Base-by-base conservation (phyloP, 768 basidiomycete genomes). In the Macrolepiota fuliginosa region DNA sequence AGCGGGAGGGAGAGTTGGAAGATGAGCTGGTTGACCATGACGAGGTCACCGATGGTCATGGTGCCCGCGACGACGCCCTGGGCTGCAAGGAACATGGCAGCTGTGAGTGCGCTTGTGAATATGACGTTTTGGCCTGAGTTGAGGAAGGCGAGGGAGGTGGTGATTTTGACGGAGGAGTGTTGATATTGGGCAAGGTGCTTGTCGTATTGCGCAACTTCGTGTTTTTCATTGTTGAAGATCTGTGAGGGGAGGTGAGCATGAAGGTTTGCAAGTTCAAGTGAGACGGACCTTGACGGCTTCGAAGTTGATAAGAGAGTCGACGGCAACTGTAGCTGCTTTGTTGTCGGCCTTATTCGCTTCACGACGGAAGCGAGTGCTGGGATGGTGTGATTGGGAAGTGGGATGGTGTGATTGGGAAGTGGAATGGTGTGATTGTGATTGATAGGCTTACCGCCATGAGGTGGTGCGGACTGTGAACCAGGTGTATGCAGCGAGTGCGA, bases 1-100 rank as follows among this genome's bases (percentile, higher is more conserved):
- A 99, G 86, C 3, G 97, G 97, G 35, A 98, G 77, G 0, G 95
- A 97, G 0, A 99, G 79, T 70, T 99, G 97, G 79, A 99, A 99
- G 36, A 98, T 94, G 25, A 99, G 83, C 70, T 98, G 96, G 73
- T 99, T 99, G 67, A 97, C 91, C 96, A 99, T 98, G 66, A 99
- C 97, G 13, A 99, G 84, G 69, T 99, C 97, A 7, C 97, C 97
- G 24, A 99, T 85, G 3, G 96, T 97, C 96, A 99, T 98, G 0
- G 92, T 94, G 7, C 95, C 96, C 96, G 94, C 90, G 29, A 96
- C 76, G 3, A 99, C 90, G 0, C 96, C 97, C 71, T 97, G 93
- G 0, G 96, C 95, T 5, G 96, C 96, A 56, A 99, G 79, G 68
- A 96, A 90, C 97, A 99, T 98, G 70, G 96, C 94, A 61, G 87